phyloP scores from a whole-genome alignment of 2,329 filamentous ascomycete genomes.

The Alternaria ethzedia region DNA sequence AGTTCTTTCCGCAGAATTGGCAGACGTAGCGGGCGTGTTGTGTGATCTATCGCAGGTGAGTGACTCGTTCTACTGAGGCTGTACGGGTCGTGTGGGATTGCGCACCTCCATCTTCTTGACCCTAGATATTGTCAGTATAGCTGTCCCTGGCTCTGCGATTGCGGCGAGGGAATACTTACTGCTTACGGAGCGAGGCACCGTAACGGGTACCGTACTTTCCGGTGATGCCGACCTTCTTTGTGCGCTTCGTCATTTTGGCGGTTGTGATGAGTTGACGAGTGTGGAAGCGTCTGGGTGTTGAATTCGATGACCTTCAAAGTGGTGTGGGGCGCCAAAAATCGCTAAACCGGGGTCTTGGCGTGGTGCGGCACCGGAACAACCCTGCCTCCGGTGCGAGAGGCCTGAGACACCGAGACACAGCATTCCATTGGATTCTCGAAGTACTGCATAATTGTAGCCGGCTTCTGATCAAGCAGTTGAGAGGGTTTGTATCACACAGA shows the following conservation, averaged over 20 bases:
- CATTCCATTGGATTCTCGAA: background rate
- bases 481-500: background rate
- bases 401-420: background rate
- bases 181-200: slow-evolving; percentile 99
- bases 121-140: slow-evolving; percentile 19
- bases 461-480: background rate
- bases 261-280: slow-evolving; percentile 30
- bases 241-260: slow-evolving; percentile 63
- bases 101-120: slow-evolving; percentile 94
- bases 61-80: slow-evolving; percentile 12
- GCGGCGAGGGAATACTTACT: slow-evolving; percentile 40
- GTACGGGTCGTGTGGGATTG: slow-evolving; percentile 15
- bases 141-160: background rate
- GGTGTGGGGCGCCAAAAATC: slow-evolving; percentile 10
- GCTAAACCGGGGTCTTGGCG: slow-evolving; percentile 9
- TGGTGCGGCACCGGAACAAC: slow-evolving; percentile 14
- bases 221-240: slow-evolving; percentile 87
- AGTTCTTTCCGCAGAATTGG: slow-evolving; percentile 93
- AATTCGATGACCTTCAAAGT: slow-evolving; percentile 6
- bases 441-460: background rate
- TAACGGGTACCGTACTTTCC: slow-evolving; percentile 97
- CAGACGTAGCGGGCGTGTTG: slow-evolving; percentile 96
- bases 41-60: slow-evolving; percentile 66
- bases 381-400: slow-evolving; percentile 2
- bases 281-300: slow-evolving; percentile 24